These are phyloP conservation scores for Brassica rapa DNA, from an alignment of 345 rosid genomes.

Conservation along the genomic window DNA sequence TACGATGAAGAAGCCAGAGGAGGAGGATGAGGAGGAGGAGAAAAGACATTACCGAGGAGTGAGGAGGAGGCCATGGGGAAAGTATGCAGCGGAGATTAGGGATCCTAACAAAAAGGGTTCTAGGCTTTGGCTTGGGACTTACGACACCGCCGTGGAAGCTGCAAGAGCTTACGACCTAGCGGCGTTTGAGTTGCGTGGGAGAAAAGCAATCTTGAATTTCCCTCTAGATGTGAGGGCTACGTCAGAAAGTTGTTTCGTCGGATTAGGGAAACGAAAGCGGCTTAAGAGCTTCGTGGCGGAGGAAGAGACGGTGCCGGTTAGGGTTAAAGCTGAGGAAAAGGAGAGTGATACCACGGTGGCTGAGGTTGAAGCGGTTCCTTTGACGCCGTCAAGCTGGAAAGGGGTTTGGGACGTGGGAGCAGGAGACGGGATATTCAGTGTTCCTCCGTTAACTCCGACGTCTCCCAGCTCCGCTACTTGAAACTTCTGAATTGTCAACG, in stretches of 20 bases:
- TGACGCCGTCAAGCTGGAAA: constrained; percentile 94
- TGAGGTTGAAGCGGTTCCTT: constrained; percentile 42
- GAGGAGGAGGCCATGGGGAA: constrained; percentile 88
- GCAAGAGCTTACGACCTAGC: constrained; percentile 90
- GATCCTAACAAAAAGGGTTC: constrained; percentile 86
- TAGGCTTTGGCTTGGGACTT: constrained; percentile 91
- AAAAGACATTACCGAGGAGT: constrained; percentile 78
- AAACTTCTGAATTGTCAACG: constrained; percentile 33
- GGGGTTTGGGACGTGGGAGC: constrained; percentile 78
- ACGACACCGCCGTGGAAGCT: constrained; percentile 78
- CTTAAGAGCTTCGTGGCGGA: neutral
- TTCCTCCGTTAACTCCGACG: constrained; percentile 84
- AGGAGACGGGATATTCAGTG: constrained; percentile 69
- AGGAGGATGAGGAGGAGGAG: constrained; percentile 39
- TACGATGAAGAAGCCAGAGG: neutral
- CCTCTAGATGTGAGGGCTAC: constrained; percentile 68
- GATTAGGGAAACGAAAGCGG: constrained; percentile 36
- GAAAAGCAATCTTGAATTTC: constrained; percentile 87
- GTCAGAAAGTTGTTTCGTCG: constrained; percentile 9
- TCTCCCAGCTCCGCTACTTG: constrained; percentile 56
- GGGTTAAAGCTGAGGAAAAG: constrained; percentile 50
- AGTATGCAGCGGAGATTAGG: constrained; percentile 89
- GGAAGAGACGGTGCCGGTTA: neutral
- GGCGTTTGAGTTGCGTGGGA: constrained; percentile 79
- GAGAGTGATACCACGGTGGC: constrained; percentile 22